Base-by-base conservation (phyloP, 2,329 filamentous ascomycete genomes). In the Dactylonectria macrodidyma region DNA sequence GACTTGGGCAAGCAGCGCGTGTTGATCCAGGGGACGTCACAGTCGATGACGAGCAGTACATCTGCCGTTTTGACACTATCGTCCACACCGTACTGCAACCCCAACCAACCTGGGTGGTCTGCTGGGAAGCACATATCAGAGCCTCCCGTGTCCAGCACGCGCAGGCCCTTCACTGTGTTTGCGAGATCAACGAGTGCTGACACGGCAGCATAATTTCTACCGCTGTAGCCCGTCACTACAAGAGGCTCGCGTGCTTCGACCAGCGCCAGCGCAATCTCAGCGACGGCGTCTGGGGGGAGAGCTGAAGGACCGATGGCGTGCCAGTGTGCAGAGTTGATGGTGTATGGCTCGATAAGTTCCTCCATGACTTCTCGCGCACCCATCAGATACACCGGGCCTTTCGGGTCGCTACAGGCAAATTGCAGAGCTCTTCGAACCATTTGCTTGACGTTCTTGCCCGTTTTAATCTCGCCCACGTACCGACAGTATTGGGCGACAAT, bases 21-120 rank as follows among this genome's bases (percentile, higher is more conserved):
- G 22, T 91, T 90, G 65, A 98, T 94, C 94, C 94, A 97, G 0
- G 95, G 95, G 1, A 97, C 94, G 78, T 97, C 95, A 73, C 94
- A 95, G 80, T 97, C 92, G 26, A 97, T 77, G 4, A 97, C 91
- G 1, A 97, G 73, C 68, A 97, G 95, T 26, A 94, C 89, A 78
- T 97, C 95, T 1, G 95, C 93, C 1, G 89, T 89, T 64, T 86
- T 87, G 78, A 97, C 92, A 41, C 86, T 85, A 3, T 93, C 89
- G 59, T 97, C 92, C 8, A 88, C 85, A 5, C 93, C 93, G 75
- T 90, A 95, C 47, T 90, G 87, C 61, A 95, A 79, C 1, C 95
- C 91, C 19, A 93, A 77, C 82, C 88, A 93, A 0, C 82, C 88
- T 2, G 86, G 88, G 73, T 94, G 92, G 66, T 91, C 84, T 1